Percentiles rank a stretch among this genome's conserved stretches.
Conservation (phyloP, 2,329 filamentous ascomycete species). For the Epichloe uncinata region DNA sequence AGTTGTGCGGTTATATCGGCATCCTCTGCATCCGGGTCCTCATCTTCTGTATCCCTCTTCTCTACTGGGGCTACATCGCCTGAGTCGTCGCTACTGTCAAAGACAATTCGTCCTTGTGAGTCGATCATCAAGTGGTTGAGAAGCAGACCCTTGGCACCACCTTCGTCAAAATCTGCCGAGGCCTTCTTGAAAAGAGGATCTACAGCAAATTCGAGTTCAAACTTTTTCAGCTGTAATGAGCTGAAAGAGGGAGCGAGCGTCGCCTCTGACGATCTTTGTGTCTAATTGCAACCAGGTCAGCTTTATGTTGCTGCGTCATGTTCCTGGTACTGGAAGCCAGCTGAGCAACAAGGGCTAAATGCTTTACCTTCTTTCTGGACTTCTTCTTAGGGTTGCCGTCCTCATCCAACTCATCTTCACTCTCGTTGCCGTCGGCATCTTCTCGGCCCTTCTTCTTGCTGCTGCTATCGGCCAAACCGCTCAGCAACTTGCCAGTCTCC, state of each 20-base stretch:
- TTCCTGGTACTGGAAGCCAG: not conserved
- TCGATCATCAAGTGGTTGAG: conserved; percentile 97
- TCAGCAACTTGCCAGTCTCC: conserved; percentile 88
- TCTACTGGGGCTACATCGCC: conserved; percentile 31
- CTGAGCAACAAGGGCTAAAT: not conserved
- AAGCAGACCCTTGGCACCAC: conserved; percentile 85
- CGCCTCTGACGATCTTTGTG: conserved; percentile 75
- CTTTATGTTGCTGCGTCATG: not conserved
- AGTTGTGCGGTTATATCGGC: conserved; percentile 20
- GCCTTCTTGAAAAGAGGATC: conserved; percentile 99
- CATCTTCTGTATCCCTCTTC: conserved; percentile 26
- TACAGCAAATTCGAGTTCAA: conserved; percentile 91
- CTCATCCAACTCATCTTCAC: conserved; percentile 49
- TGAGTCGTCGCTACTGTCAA: conserved; percentile 90
- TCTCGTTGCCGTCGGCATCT: conserved; percentile 55
- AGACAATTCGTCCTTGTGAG: conserved; percentile 81
- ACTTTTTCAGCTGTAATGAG: conserved; percentile 86
- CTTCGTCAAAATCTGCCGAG: conserved; percentile 95
- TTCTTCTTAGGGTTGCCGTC: conserved; percentile 48
- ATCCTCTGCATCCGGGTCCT: conserved; percentile 20
- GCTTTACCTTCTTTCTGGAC: conserved; percentile 58
- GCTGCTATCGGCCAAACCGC: conserved; percentile 79
- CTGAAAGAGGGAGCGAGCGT: conserved; percentile 83
- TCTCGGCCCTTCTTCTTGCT: conserved; percentile 56
- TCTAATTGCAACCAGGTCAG: conserved; percentile 19